These are phyloP conservation scores for Westerdykella sp. DNA, from an alignment of 2,329 filamentous ascomycete genomes.

Conservation along the genomic window DNA sequence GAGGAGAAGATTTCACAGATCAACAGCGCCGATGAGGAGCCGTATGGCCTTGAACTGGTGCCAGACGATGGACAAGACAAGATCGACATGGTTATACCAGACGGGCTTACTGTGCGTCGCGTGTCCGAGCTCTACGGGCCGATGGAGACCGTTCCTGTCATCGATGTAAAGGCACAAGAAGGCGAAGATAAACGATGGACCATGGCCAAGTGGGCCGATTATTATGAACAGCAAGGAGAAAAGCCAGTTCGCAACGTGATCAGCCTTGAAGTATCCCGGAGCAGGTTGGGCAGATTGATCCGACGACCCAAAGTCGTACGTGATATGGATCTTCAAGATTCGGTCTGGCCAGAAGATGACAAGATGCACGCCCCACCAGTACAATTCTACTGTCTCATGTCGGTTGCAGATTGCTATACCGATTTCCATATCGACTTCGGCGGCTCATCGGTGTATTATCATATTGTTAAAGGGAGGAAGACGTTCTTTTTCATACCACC, in stretches of 20 bases:
- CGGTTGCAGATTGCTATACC: conserved; percentile 63
- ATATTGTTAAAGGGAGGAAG: conserved; percentile 62
- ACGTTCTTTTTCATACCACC: conserved; percentile 67
- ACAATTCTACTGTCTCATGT: conserved; percentile 65
- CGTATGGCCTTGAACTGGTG: conserved; percentile 46
- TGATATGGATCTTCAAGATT: conserved; percentile 54
- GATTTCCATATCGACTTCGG: conserved; percentile 69
- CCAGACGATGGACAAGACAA: conserved; percentile 58
- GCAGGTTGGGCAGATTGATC: conserved; percentile 55
- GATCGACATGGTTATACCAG: conserved; percentile 62
- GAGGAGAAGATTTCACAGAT: conserved; percentile 2
- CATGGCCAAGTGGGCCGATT: conserved; percentile 60
- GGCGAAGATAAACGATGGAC: conserved; percentile 60
- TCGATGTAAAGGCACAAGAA: conserved; percentile 64
- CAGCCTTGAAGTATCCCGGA: conserved; percentile 61
- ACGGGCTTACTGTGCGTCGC: conserved; percentile 56
- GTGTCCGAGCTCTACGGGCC: conserved; percentile 60
- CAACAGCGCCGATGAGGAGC: conserved; percentile 16
- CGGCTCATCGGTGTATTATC: conserved; percentile 64
- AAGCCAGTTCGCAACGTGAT: conserved; percentile 64
- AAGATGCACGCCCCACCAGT: conserved; percentile 56
- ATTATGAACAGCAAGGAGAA: conserved; percentile 57
- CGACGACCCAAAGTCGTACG: conserved; percentile 59
- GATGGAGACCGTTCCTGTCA: conserved; percentile 58
- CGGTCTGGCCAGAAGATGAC: conserved; percentile 51